phyloP scores from a whole-genome alignment of 2,329 filamentous ascomycete species.

The Mycocentrospora acerina region DNA sequence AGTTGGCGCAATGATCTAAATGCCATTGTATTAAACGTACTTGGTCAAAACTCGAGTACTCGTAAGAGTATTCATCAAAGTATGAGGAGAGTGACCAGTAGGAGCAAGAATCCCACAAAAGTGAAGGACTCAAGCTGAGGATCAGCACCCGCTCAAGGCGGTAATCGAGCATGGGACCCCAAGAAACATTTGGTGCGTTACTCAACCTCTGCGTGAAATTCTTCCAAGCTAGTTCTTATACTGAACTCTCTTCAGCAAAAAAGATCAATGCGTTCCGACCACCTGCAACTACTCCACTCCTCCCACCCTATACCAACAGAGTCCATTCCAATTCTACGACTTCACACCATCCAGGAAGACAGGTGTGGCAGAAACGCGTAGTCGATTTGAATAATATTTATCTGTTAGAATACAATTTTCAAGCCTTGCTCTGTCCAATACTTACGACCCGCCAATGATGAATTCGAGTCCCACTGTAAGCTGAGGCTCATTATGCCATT shows the following conservation, averaged over 20 bases:
- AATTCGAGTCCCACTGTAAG: slow-evolving; percentile 8
- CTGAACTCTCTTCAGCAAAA: neutral
- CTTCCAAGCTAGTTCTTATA: no score
- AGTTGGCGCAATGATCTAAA: slow-evolving; percentile 4
- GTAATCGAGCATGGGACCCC: no score
- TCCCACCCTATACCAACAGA: neutral
- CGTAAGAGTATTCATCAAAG: neutral
- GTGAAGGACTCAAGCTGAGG: neutral
- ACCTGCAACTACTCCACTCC: neutral
- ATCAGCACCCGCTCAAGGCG: no score
- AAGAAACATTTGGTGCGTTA: no score
- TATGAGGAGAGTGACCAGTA: neutral
- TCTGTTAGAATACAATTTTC: no score
- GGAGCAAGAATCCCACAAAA: neutral
- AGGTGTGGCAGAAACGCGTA: slow-evolving; percentile 4
- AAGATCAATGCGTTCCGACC: neutral
- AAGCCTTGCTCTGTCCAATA: neutral
- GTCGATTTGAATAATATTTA: no score
- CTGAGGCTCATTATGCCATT: slow-evolving; percentile 10
- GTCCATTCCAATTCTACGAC: neutral
- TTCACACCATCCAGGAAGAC: slow-evolving; percentile 12
- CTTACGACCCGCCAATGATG: neutral
- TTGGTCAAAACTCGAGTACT: neutral
- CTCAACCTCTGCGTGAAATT: no score
- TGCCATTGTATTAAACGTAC: slow-evolving; percentile 4